Percentiles rank a stretch among this genome's conserved stretches.
These are phyloP conservation scores for Scenedesmus sp. DNA, from an alignment of 163 green algal species.

Conservation along the genomic window DNA sequence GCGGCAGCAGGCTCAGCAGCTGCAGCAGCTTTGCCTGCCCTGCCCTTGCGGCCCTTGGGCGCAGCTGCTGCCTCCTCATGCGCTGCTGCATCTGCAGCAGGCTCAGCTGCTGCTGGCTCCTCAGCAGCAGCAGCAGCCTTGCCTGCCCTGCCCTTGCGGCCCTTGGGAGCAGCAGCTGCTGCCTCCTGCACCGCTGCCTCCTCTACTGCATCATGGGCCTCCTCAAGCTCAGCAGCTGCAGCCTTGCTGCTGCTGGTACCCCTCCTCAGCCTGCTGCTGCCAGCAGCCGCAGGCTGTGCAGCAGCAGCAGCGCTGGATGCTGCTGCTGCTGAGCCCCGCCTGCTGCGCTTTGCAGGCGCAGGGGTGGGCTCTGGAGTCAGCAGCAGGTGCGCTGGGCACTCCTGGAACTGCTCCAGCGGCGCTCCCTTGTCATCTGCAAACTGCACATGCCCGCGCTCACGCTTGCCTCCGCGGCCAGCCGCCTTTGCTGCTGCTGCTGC, in stretches of 20 bases:
- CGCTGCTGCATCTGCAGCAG: not conserved
- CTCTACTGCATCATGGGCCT: not conserved
- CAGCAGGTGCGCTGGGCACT: conserved; percentile 24
- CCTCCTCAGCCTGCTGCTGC: not conserved
- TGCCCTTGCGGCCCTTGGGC: not conserved
- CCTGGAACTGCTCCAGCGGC: conserved; percentile 20
- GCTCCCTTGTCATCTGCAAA: conserved; percentile 43
- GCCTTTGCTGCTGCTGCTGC: not conserved
- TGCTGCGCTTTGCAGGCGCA: conserved; percentile 4
- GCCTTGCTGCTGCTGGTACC: not conserved
- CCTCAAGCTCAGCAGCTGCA: not conserved
- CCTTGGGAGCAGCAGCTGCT: not conserved
- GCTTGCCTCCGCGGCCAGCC: not conserved
- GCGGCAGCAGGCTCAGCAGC: not conserved
- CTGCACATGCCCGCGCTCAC: conserved; percentile 14
- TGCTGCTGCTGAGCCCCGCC: not conserved
- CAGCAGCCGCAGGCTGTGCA: not conserved
- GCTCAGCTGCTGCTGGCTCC: not conserved
- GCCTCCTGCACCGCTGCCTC: not conserved
- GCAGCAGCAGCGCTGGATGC: not conserved
- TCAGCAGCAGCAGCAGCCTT: conserved; percentile 5
- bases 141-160: not conserved
- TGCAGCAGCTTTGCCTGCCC: conserved; percentile 18
- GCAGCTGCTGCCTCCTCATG: not conserved
- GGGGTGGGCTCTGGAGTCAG: conserved; percentile 20